Evolutionary conservation across 2,329 filamentous ascomycete genomes (phyloP).

Genomic region (Aspergillus viridinutans): DNA sequence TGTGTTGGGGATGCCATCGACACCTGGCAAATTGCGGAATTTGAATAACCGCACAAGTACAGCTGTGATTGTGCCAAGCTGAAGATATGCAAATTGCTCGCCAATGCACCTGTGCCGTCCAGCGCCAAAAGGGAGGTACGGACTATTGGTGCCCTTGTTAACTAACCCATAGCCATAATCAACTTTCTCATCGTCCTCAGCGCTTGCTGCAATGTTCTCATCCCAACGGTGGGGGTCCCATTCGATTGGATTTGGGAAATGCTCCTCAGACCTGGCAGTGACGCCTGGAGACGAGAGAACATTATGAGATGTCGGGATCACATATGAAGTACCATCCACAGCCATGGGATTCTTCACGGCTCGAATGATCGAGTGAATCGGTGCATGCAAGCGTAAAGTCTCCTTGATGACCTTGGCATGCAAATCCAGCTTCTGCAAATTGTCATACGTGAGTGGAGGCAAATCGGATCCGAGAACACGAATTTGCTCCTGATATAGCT

Average conservation of each 20-base stretch:
- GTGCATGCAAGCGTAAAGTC: slow-evolving; percentile 83
- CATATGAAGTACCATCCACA: slow-evolving; percentile 75
- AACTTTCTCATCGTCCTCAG: slow-evolving; percentile 65
- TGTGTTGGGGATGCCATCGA: slow-evolving; percentile 40
- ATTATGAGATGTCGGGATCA: slow-evolving; percentile 74
- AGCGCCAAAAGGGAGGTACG: slow-evolving; percentile 91
- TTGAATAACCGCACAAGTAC: slow-evolving; percentile 75
- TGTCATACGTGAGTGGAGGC: slow-evolving; percentile 70
- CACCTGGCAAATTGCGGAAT: slow-evolving; percentile 56
- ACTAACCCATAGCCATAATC: slow-evolving; percentile 94
- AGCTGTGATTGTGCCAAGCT: slow-evolving; percentile 80
- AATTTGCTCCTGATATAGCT: slow-evolving; percentile 79
- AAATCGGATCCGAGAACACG: slow-evolving; percentile 68
- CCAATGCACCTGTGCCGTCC: slow-evolving; percentile 92
- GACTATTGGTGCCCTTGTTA: slow-evolving; percentile 82
- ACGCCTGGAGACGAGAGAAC: slow-evolving; percentile 84
- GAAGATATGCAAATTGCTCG: slow-evolving; percentile 92
- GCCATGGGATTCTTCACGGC: slow-evolving; percentile 85
- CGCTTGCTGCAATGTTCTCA: slow-evolving; percentile 47
- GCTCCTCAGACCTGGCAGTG: slow-evolving; percentile 64
- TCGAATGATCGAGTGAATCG: slow-evolving; percentile 92
- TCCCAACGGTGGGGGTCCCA: slow-evolving; percentile 96
- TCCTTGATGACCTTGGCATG: slow-evolving; percentile 86
- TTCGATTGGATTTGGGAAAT: slow-evolving; percentile 74
- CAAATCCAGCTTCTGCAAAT: slow-evolving; percentile 72